Evolutionary conservation across 2,329 filamentous ascomycete species (phyloP).

Genomic region (Dendryphion nanum): DNA sequence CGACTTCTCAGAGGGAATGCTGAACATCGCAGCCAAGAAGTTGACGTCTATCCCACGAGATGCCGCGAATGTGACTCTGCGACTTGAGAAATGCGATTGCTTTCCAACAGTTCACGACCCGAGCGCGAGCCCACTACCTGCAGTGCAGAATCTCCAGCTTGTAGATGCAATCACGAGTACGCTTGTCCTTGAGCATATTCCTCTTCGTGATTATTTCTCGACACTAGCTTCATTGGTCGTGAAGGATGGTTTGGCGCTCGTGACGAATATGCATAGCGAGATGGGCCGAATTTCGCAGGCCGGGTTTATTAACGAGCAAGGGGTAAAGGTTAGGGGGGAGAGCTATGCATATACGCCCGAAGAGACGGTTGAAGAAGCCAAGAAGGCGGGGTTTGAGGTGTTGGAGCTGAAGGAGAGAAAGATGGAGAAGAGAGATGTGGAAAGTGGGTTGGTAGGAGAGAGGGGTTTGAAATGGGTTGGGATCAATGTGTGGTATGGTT

Average conservation of each 20-base stretch:
- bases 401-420: slow-evolving; percentile 25
- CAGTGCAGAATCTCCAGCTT: slow-evolving; percentile 3
- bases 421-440: slow-evolving; percentile 29
- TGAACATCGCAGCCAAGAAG: slow-evolving; percentile 50
- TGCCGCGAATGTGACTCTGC: slow-evolving; percentile 3
- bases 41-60: slow-evolving; percentile 15
- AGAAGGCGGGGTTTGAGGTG: slow-evolving; percentile 29
- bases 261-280: slow-evolving; percentile 69
- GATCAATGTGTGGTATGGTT: slow-evolving; percentile 39
- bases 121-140: slow-evolving; percentile 20
- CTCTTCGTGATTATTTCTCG: slow-evolving; percentile 51
- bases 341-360: slow-evolving; percentile 57
- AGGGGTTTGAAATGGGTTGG: slow-evolving; percentile 43
- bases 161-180: slow-evolving; percentile 56
- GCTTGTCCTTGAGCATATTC: slow-evolving; percentile 64
- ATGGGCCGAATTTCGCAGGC: slow-evolving; percentile 62
- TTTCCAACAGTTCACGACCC: slow-evolving; percentile 21
- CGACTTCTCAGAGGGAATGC: slow-evolving; percentile 59
- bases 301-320: slow-evolving; percentile 57
- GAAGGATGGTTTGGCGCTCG: slow-evolving; percentile 51
- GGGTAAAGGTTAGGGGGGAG: slow-evolving; percentile 56
- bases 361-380: slow-evolving; percentile 54
- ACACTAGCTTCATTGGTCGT: slow-evolving; percentile 44
- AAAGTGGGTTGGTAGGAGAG: slow-evolving; percentile 26
- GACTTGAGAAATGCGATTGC: slow-evolving; percentile 28